Conservation (phyloP, 2,329 filamentous ascomycete genomes). For the Fusarium humuli region DNA sequence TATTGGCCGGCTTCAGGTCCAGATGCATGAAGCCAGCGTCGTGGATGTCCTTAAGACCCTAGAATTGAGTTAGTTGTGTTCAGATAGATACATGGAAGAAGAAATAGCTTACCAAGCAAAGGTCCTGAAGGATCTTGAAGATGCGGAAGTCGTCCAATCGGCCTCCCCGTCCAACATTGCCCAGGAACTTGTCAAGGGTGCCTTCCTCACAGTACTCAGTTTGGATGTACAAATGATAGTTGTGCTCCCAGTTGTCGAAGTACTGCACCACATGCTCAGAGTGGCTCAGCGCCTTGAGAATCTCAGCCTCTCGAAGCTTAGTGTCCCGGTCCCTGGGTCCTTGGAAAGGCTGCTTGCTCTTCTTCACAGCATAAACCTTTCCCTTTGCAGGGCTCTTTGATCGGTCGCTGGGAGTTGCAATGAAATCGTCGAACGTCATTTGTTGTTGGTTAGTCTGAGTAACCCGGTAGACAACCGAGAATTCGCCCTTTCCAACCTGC, state of each 20-base stretch:
- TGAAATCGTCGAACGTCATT: conserved; percentile 54
- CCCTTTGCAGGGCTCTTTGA: conserved; percentile 66
- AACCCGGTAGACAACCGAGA: conserved; percentile 91
- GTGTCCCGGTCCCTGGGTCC: conserved; percentile 83
- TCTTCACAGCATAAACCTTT: conserved; percentile 91
- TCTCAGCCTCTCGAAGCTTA: conserved; percentile 85
- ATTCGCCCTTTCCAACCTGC: conserved; percentile 87
- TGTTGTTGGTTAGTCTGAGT: conserved; percentile 54
- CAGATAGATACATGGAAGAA: neutral
- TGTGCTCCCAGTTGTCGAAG: conserved; percentile 87
- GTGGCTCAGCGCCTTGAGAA: conserved; percentile 79
- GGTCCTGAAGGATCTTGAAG: conserved; percentile 95
- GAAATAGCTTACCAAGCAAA: conserved; percentile 76
- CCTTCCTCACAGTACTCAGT: conserved; percentile 97
- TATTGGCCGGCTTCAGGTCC: conserved; percentile 86
- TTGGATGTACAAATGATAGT: conserved; percentile 91
- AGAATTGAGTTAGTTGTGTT: conserved; percentile 22
- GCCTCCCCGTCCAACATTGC: conserved; percentile 83
- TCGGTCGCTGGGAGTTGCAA: conserved; percentile 59
- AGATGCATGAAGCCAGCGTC: conserved; percentile 87
- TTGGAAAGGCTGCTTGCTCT: conserved; percentile 82
- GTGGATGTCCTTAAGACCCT: conserved; percentile 93
- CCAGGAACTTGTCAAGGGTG: conserved; percentile 86
- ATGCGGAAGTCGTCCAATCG: conserved; percentile 96
- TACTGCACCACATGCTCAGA: conserved; percentile 89